Evolutionary conservation across 2,329 filamentous ascomycete genomes (phyloP).

Genomic region (Tothia fuscella): DNA sequence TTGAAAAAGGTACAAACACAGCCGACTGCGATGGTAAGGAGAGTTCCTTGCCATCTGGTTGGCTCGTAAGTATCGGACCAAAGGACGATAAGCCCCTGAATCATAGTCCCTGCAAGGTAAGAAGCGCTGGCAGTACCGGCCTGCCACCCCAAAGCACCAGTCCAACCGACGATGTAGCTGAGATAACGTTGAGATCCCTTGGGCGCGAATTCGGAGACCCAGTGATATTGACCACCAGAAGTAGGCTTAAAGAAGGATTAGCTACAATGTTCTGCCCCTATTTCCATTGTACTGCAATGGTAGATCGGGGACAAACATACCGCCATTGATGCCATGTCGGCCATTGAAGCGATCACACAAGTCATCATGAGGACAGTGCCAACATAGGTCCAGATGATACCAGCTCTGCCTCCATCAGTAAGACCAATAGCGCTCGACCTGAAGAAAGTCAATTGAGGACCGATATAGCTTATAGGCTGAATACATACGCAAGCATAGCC

Average conservation of each 20-base stretch:
- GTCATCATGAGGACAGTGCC: constrained; percentile 1
- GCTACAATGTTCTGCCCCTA: no score
- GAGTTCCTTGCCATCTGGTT: constrained; percentile 9
- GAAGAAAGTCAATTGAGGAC: not conserved
- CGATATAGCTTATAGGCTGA: not conserved
- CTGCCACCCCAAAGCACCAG: constrained; percentile 18
- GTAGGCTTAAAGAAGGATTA: no score
- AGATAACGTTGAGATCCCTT: constrained; percentile 10
- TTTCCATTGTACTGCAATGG: no score
- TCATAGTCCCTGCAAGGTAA: constrained; percentile 15
- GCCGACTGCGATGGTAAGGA: constrained; percentile 15
- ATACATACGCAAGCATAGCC: constrained; percentile 7
- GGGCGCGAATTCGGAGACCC: constrained; percentile 15
- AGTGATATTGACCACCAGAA: constrained; percentile 27
- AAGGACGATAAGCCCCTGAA: constrained; percentile 28
- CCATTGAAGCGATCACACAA: constrained; percentile 12
- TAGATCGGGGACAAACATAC: no score
- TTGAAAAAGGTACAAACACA: constrained; percentile 14
- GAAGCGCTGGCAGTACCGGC: constrained; percentile 6
- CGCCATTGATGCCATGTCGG: constrained; percentile 14
- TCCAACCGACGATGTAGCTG: constrained; percentile 19
- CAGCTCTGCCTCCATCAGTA: constrained; percentile 11
- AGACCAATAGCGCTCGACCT: constrained; percentile 9
- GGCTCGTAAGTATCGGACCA: constrained; percentile 25
- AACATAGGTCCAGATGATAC: constrained; percentile 11